Evolutionary conservation across 129 eudicot genomes (phyloP).

Genomic region (Cynara cardunculus): DNA sequence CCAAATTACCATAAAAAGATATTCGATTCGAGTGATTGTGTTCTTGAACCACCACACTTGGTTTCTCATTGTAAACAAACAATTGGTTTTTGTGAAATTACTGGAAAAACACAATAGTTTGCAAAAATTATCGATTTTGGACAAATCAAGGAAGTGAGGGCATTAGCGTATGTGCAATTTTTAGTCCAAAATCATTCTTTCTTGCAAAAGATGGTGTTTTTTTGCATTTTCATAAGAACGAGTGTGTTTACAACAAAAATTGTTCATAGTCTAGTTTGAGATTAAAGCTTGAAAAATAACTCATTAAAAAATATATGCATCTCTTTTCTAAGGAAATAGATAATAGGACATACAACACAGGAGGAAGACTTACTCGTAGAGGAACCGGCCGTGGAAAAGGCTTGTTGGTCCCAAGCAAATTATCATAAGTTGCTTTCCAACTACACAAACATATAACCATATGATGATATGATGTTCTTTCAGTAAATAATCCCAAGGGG

Average conservation of each 20-base stretch:
- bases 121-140: background rate
- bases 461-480: background rate
- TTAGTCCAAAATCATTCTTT: background rate
- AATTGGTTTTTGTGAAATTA: background rate
- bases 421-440: conserved; percentile 72
- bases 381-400: conserved; percentile 67
- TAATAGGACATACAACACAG: background rate
- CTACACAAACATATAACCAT: conserved; percentile 31
- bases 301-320: background rate
- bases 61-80: background rate
- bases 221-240: background rate
- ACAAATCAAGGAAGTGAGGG: background rate
- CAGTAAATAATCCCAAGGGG: no score
- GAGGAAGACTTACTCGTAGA: conserved; percentile 54
- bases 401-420: conserved; percentile 72
- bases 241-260: background rate
- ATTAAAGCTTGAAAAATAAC: background rate
- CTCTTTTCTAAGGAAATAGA: background rate
- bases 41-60: background rate
- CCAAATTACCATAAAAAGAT: background rate
- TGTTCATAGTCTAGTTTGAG: background rate
- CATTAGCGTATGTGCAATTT: no score
- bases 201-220: background rate
- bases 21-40: background rate
- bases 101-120: background rate